These are phyloP conservation scores for Sicyos baderoa DNA, from an alignment of 306 rosid genomes.

Conservation along the genomic window DNA sequence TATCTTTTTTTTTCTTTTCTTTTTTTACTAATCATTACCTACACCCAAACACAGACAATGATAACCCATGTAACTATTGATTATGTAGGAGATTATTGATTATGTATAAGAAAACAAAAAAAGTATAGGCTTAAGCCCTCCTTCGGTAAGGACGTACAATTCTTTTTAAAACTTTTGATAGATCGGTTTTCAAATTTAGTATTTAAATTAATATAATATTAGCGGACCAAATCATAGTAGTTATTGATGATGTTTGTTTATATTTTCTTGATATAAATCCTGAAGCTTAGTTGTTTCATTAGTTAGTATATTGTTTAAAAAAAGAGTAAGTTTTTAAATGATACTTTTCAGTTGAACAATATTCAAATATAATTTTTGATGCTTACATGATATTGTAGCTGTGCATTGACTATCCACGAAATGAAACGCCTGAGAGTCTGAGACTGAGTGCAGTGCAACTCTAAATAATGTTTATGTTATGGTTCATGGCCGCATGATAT, in stretches of 20 bases:
- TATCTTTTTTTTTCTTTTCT: no score
- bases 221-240: background rate
- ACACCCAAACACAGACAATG: no score
- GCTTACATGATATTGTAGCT: background rate
- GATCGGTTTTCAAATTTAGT: background rate
- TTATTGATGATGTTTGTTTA: background rate
- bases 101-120: no score
- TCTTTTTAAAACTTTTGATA: background rate
- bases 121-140: background rate
- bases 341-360: no score
- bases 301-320: background rate
- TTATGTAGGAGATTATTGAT: background rate
- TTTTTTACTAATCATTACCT: no score
- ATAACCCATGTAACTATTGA: no score
- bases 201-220: background rate
- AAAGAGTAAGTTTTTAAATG: no score
- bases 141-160: background rate
- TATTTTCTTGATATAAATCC: constrained; percentile 5
- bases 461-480: background rate
- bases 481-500: background rate
- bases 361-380: no score
- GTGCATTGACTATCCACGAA: background rate
- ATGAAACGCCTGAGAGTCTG: background rate
- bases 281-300: background rate
- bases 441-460: background rate